Evolutionary conservation across 768 basidiomycete species (phyloP).

Genomic region (Fomitopsis pulvina): DNA sequence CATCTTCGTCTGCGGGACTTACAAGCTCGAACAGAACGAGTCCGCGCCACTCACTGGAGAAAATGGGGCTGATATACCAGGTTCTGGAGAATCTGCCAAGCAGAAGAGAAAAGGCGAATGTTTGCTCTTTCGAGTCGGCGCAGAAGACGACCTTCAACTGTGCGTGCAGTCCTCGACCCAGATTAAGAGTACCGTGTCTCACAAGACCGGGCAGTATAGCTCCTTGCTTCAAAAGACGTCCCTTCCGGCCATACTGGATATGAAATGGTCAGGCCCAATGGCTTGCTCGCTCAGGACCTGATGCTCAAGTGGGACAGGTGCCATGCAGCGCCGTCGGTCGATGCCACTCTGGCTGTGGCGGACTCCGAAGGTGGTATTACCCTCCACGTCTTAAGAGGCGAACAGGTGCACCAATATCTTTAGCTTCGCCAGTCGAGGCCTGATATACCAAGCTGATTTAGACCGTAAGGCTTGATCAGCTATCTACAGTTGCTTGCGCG

Average conservation of each 20-base stretch:
- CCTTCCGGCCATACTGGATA: slow-evolving; percentile 80
- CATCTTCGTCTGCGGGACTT: slow-evolving; percentile 87
- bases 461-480: slow-evolving; percentile 22
- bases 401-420: slow-evolving; percentile 34
- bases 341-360: slow-evolving; percentile 62
- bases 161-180: slow-evolving; percentile 21
- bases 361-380: slow-evolving; percentile 81
- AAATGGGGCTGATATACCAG: background rate
- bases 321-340: slow-evolving; percentile 36
- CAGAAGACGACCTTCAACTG: slow-evolving; percentile 28
- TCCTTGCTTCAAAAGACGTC: slow-evolving; percentile 60
- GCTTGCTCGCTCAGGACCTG: background rate
- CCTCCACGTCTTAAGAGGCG: slow-evolving; percentile 47
- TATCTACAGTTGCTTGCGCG: slow-evolving; percentile 42
- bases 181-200: background rate
- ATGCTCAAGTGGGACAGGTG: slow-evolving; percentile 40
- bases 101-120: slow-evolving; percentile 65
- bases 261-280: slow-evolving; percentile 70
- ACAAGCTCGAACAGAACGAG: slow-evolving; percentile 55
- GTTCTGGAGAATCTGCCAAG: slow-evolving; percentile 1
- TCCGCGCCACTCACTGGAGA: slow-evolving; percentile 2
- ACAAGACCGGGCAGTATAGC: slow-evolving; percentile 25
- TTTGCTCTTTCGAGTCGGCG: slow-evolving; percentile 50
- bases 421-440: background rate
- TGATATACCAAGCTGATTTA: background rate